Evolutionary conservation across 306 rosid species (phyloP), one percentile per base, ranked within the genome.

Genomic region (Gynostemma pentaphyllum): DNA sequence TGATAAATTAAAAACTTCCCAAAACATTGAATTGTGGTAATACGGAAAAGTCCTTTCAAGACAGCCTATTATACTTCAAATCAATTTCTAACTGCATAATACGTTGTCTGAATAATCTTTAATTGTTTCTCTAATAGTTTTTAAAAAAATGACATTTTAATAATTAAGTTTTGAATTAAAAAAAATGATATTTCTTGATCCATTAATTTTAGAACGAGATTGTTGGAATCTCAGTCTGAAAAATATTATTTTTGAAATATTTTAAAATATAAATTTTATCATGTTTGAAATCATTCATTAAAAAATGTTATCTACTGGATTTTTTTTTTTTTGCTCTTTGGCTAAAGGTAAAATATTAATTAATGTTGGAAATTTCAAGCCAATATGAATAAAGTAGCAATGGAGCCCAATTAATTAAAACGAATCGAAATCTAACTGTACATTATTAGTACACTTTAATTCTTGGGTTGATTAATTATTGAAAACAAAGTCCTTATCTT

Each of bases 21-120:
- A n/a, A 34, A 34, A 34, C 9, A 34, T 34, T 34, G 9, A 34
- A 34, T 34, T 24, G 26, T 22, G 42, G 42, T 55, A 30, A 55
- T 55, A 55, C 62, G 62, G 42, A 55, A 15, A 18, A 55, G 62
- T 55, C 41, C 62, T 30, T 55, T 55, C 23, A 26, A 52, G 59
- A 52, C 59, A 26, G 9, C 0, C 37, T 52, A 53, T 11, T 26
- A 39, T 2, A 23, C 32, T 12, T 28, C 18, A 4, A 51, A 13
- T 39, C 60, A 53, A 39, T 39, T 28, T n/a, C n/a, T 39, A 53
- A 28, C 39, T 2, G 4, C 13, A 26, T 15, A 52, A 37, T 52
- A 52, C 60, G 1, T 52, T 52, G 59, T 52, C 36, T 52, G 22
- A 51, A 51, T 52, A 28, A 53, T 53, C 40, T 53, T 7, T 15